Evolutionary conservation across 164 flowering plant genomes (phyloP), one percentile per base, ranked within the genome.

Genomic region (Tetracentron sinense): DNA sequence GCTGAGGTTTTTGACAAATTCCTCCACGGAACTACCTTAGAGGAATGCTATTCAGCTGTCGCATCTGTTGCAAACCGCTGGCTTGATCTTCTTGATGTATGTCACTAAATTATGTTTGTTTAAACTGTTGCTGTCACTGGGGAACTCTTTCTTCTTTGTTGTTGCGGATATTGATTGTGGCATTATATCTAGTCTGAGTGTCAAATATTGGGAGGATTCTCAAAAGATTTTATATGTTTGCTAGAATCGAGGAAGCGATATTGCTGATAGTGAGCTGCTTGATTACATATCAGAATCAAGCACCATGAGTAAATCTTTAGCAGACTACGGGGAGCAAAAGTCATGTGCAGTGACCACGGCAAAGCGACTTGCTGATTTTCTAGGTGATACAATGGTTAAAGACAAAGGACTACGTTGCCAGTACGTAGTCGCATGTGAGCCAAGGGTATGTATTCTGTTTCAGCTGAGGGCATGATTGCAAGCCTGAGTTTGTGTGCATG

Each of bases 321-420:
- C 74, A 33, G 99, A 92, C 20, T 95, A 95, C 75, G 99, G 99
- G n/a, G 85, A 81, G 60, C 96, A 95, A 64, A 95, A 92, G 72
- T 95, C 99, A 42, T 95, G 99, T 82, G 97, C 98, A 62, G 96
- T 95, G 71, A 95, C 99, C 65, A 95, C 99, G 52, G 99, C 99
- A 10, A 90, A 73, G 62, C 89, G 99, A 28, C 89, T 95, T 62
- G 94, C 97, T 71, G 89, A 95, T 78, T 95, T 95, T 81, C 97
- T 95, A 65, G 99, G 96, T 70, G 96, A 83, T 75, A 56, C 92
- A 50, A 95, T 95, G 97, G 97, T 95, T 35, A 92, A 88, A 79
- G 97, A 95, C 74, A 95, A 95, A 77, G 99, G 99, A 55, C 71
- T 95, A 20, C 94, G 79, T 53, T 95, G 99, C 63, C 96, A 87